Evolutionary conservation across 768 basidiomycete genomes (phyloP), one percentile per base, ranked within the genome.

Genomic region (Mycena galericulata): DNA sequence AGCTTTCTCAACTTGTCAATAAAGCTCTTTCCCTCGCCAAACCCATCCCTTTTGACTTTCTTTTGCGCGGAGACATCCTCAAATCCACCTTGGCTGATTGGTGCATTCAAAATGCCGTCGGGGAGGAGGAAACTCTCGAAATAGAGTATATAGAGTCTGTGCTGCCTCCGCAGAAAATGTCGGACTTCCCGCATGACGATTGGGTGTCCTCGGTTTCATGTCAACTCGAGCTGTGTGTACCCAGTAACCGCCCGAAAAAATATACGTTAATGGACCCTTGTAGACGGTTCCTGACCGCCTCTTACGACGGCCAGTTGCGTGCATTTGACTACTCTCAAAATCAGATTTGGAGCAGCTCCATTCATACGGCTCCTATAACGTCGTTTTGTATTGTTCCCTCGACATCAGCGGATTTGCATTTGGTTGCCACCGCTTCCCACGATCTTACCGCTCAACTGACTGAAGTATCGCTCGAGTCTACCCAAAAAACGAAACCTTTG

Each of bases 1-100:
- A 98, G 74, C 91, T 99, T 34, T 98, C 97, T 1, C 96, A 98
- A 68, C 91, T 99, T 46, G 90, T 99, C 65, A 99, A 99, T 83
- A 98, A 98, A 76, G 94, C 97, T 1, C 84, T 99, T 29, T 86
- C 87, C 27, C 87, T 92, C 20, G 78, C 86, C 0, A 88, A 88
- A 61, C 90, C 93, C 0, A 84, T 97, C 3, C 97, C 96, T 0
- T 98, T 98, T 76, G 97, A 99, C 79, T 99, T 98, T 78, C 79
- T 99, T 49, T 83, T 98, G 45, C 84, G 87, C 49, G 95, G 95
- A n/a, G 89, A 93, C 75, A 86, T 98, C 15, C 78, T 98, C 3
- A 83, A 92, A 50, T 85, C 87, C 0, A 89, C 84, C 29, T 76
- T 99, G 29, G 89, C 85, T 15, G 91, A 91, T 72, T 96, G 92